These are phyloP conservation scores for Yamadazyma olivae DNA, from an alignment of 805 yeast species.

Conservation along the genomic window DNA sequence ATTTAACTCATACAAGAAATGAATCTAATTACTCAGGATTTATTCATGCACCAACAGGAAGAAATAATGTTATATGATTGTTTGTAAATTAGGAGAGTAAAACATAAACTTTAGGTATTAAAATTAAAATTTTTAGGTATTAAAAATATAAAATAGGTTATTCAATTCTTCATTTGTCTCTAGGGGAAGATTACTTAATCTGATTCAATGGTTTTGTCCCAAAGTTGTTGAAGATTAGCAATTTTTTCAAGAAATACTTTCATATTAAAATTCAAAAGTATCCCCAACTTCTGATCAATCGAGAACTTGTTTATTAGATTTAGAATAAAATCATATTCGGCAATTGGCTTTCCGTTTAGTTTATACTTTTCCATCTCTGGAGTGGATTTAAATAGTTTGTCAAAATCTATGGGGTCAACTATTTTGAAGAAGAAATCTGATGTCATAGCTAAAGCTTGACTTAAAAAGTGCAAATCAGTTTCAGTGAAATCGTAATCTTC, in stretches of 20 bases:
- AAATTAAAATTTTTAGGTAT: neutral
- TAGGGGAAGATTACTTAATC: no score
- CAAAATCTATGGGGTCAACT: conserved; percentile 20
- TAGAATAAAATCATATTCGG: conserved; percentile 9
- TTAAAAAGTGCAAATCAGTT: conserved; percentile 31
- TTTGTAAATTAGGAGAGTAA: conserved; percentile 1
- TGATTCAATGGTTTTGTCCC: no score
- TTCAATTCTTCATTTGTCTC: no score
- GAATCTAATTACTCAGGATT: conserved; percentile 19
- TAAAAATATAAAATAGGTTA: no score
- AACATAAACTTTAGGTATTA: neutral
- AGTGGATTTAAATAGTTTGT: conserved; percentile 8
- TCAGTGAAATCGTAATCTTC: conserved; percentile 46
- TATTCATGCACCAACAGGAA: conserved; percentile 20
- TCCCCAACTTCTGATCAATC: conserved; percentile 15
- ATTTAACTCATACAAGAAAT: conserved; percentile 20
- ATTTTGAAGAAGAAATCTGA: conserved; percentile 21
- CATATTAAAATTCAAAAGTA: conserved; percentile 7
- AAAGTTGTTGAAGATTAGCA: conserved; percentile 5
- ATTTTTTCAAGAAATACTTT: conserved; percentile 1
- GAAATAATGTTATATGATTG: conserved; percentile 18
- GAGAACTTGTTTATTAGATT: conserved; percentile 10
- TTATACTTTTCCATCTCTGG: conserved; percentile 4
- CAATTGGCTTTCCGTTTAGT: conserved; percentile 6
- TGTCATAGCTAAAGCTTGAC: conserved; percentile 23